Conservation (phyloP, 2,329 filamentous ascomycete genomes). For the Aspergillus persii region DNA sequence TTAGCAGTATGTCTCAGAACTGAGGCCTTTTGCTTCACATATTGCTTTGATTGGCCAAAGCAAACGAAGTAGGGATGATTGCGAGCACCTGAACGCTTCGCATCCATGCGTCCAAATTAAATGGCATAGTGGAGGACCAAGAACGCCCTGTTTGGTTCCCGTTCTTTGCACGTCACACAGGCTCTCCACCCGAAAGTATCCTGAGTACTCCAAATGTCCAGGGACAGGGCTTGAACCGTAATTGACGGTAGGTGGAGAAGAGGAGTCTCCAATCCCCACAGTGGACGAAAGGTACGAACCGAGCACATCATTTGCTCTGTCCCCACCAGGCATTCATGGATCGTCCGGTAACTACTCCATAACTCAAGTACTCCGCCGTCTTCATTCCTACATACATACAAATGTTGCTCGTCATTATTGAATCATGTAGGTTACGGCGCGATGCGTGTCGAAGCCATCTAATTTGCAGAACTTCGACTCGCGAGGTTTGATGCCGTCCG, state of each 20-base stretch:
- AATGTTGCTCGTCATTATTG: too few relatives aligned
- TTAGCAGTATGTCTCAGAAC: too few relatives aligned
- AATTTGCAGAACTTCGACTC: not conserved
- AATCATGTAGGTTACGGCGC: not conserved
- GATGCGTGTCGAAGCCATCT: not conserved
- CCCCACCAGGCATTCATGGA: not conserved
- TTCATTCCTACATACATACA: not conserved
- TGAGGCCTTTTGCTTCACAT: too few relatives aligned
- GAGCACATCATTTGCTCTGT: not conserved
- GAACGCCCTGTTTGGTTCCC: not conserved
- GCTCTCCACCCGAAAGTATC: not conserved
- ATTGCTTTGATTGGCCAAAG: too few relatives aligned
- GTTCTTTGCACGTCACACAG: not conserved
- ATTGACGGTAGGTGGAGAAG: not conserved
- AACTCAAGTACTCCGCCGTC: not conserved
- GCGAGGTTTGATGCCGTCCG: not conserved
- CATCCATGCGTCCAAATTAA: not conserved
- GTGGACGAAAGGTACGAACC: not conserved
- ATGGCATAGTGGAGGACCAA: not conserved
- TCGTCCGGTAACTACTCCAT: not conserved
- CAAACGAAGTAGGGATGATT: not conserved
- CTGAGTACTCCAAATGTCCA: not conserved
- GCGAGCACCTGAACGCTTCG: not conserved
- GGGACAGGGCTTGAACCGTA: not conserved
- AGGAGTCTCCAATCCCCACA: not conserved